Percentiles rank a stretch among this genome's conserved stretches.
Evolutionary conservation across 129 eudicot genomes (phyloP).

Genomic region (Tagetes patula): DNA sequence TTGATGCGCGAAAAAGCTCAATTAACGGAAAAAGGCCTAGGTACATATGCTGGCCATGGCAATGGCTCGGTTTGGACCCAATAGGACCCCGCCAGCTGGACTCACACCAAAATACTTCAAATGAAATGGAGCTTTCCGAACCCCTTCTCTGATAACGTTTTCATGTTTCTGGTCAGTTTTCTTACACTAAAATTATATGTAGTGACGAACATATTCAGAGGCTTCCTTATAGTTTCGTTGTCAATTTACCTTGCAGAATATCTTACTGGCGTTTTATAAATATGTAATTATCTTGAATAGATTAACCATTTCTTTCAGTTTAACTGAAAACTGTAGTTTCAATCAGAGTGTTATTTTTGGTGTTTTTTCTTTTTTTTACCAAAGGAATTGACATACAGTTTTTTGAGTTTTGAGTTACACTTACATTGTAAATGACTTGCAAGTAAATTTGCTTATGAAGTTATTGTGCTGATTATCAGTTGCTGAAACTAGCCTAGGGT

Average conservation of each 20-base stretch:
- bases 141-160: constrained; percentile 58
- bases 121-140: constrained; percentile 98
- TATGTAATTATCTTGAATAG: not conserved
- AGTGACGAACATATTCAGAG: constrained; percentile 7
- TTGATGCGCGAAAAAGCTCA: constrained; percentile 54
- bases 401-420: not conserved
- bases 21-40: constrained; percentile 53
- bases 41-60: constrained; percentile 96
- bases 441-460: not conserved
- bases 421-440: constrained; percentile 15
- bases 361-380: not conserved
- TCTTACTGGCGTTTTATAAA: not conserved
- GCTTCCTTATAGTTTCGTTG: constrained; percentile 10
- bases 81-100: constrained; percentile 49
- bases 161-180: constrained; percentile 22
- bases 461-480: not conserved
- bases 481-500: not conserved
- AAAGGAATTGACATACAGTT: constrained; percentile 16
- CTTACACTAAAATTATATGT: constrained; percentile 12
- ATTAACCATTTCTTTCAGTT: constrained; percentile 2
- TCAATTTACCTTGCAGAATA: constrained; percentile 26
- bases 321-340: constrained; percentile 2
- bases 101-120: constrained; percentile 43
- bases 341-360: constrained; percentile 4
- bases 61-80: constrained; percentile 86